phyloP scores from a whole-genome alignment of 2,329 filamentous ascomycete genomes.

The Rhynchosporium agropyri region DNA sequence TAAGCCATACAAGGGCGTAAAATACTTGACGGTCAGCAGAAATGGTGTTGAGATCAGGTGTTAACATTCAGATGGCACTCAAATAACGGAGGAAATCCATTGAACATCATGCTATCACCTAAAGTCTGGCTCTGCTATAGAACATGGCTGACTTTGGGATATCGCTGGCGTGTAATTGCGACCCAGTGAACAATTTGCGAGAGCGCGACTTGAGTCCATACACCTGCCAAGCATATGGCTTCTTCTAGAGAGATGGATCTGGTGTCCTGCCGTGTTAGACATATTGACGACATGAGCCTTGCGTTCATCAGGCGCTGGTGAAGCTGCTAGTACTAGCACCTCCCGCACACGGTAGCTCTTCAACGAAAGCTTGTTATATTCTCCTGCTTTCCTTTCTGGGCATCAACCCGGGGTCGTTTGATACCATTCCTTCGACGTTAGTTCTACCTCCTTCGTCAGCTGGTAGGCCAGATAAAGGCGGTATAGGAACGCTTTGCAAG shows the following conservation, averaged over 20 bases:
- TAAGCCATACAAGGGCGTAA: conserved; percentile 97
- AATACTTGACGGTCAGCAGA: conserved; percentile 82
- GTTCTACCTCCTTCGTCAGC: background rate
- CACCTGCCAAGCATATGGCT: background rate
- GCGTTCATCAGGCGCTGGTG: background rate
- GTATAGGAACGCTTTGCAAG: background rate
- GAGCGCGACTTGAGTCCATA: background rate
- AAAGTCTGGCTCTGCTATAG: background rate
- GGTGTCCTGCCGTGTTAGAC: background rate
- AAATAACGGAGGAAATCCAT: background rate
- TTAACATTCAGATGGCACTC: conserved; percentile 24
- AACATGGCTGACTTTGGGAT: background rate
- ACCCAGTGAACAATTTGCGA: background rate
- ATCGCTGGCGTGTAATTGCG: background rate
- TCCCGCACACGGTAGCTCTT: background rate
- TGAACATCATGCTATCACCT: conserved; percentile 4
- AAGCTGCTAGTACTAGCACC: background rate
- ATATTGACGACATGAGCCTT: background rate
- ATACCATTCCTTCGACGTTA: conserved; percentile 17
- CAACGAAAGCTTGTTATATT: background rate
- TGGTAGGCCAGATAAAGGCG: background rate
- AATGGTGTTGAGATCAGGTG: conserved; percentile 66
- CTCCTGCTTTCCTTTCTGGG: background rate
- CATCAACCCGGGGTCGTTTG: background rate
- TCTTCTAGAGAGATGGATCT: background rate